phyloP scores from a whole-genome alignment of 2,329 filamentous ascomycete genomes.

The Cladophialophora immunda region DNA sequence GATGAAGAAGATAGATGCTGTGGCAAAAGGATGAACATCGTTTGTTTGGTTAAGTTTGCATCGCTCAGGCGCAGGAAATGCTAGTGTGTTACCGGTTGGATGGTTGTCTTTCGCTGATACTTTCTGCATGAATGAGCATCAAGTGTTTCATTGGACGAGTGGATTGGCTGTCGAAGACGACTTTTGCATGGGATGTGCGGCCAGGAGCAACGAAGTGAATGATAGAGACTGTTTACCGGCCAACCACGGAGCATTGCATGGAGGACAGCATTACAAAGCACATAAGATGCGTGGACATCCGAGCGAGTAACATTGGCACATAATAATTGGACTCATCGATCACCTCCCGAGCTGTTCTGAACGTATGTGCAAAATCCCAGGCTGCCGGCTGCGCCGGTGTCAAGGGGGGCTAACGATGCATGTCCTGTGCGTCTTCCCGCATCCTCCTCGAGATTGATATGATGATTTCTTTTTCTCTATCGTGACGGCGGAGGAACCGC shows the following conservation, averaged over 20 bases:
- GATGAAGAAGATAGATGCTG: conserved; percentile 51
- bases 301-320: not conserved
- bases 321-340: conserved; percentile 5
- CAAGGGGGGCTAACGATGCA: not conserved
- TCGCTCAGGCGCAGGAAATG: conserved; percentile 1
- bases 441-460: not conserved
- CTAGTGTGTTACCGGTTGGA: not conserved
- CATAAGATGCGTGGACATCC: conserved; percentile 1
- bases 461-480: not conserved
- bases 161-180: not conserved
- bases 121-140: not conserved
- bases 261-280: conserved; percentile 3
- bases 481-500: not conserved
- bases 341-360: not conserved
- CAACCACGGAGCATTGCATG: conserved; percentile 2
- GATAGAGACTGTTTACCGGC: not conserved
- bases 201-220: not conserved
- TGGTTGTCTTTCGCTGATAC: not conserved
- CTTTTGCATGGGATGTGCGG: not conserved
- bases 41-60: conserved; percentile 5
- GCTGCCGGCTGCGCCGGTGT: not conserved
- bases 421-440: not conserved
- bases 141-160: not conserved
- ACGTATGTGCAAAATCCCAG: not conserved
- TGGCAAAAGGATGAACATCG: conserved; percentile 26